Base-by-base conservation (phyloP, 1,284 basidiomycete genomes). In the Heliocybe sulcata region DNA sequence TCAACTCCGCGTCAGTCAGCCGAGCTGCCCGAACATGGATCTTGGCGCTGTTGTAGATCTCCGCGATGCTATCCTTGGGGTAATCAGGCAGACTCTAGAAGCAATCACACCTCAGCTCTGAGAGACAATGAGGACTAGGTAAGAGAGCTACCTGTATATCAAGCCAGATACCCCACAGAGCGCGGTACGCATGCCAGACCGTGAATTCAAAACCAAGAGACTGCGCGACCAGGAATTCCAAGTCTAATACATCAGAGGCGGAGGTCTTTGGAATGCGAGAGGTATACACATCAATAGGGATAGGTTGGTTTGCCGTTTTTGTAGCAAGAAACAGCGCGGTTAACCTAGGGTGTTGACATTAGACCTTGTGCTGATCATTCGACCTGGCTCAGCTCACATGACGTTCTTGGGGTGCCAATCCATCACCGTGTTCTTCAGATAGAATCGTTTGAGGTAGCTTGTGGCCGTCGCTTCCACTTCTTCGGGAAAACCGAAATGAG, bases 381-480 rank as follows among this genome's bases (percentile, higher is more conserved):
- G 29, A 31, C 29, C 29, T 31, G 29, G 4, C 29, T 31, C 47
- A 23, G 35, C 22, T 19, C 38, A 71, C 96, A 99, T 98, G 65
- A 99, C 92, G 63, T 92, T 91, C 72, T 97, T 97, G 0, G 96
- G 97, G 72, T 99, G 97, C 85, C 93, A 98, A 67, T 99, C 95
- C 94, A 99, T 98, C 54, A 94, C 93, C 1, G 94, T 98, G 66
- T 99, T 99, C 71, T 92, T 90, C 54, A 99, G 79, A 68, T 99
- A 99, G 73, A 99, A 99, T 3, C 97, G 81, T 68, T 99, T 99
- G 60, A 99, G 76, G 68, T 95, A 98, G 48, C 81, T 86, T 56
- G 92, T 83, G 0, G 94, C 93, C 0, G 95, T 98, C 0, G 94
- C 90, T 67, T 96, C 93, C 2, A 98, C 93, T 63, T 90, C 86